Conservation (phyloP, 1,139 yeast species). For the Candida frijolesensis region DNA sequence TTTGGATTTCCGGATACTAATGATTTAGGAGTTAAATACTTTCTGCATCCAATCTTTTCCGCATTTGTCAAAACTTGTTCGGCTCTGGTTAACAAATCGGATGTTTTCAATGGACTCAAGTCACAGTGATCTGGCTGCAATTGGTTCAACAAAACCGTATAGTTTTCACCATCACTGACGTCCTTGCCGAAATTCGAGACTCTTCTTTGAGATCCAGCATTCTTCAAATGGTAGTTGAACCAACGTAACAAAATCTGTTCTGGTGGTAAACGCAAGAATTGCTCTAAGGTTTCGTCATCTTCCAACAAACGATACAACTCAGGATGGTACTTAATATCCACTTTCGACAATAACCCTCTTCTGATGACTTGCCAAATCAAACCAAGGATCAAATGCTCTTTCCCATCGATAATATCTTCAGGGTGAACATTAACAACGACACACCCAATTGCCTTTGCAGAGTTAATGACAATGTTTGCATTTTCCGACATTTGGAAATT, state of each 20-base stretch:
- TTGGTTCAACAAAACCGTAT: slow-evolving; percentile 85
- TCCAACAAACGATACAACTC: slow-evolving; percentile 92
- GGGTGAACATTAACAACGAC: slow-evolving; percentile 97
- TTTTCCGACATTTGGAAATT: slow-evolving; percentile 95
- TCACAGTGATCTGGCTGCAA: slow-evolving; percentile 85
- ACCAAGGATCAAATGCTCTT: slow-evolving; percentile 93
- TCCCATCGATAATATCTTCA: slow-evolving; percentile 95
- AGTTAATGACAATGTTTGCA: slow-evolving; percentile 95
- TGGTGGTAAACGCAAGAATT: slow-evolving; percentile 93
- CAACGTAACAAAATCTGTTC: slow-evolving; percentile 96
- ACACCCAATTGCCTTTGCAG: slow-evolving; percentile 98
- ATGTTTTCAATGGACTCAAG: slow-evolving; percentile 73
- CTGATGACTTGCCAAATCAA: slow-evolving; percentile 98
- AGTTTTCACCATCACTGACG: slow-evolving; percentile 93
- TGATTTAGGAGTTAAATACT: slow-evolving; percentile 90
- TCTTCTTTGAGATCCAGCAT: slow-evolving; percentile 88
- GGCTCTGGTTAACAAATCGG: slow-evolving; percentile 77
- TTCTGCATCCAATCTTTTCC: slow-evolving; percentile 88
- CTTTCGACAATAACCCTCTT: slow-evolving; percentile 90
- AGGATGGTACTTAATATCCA: slow-evolving; percentile 94
- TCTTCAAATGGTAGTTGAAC: slow-evolving; percentile 95
- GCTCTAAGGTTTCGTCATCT: slow-evolving; percentile 97
- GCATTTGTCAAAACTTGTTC: slow-evolving; percentile 85
- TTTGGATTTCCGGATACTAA: slow-evolving; percentile 96
- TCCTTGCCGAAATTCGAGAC: slow-evolving; percentile 86